These are phyloP conservation scores for Bassia scoparia DNA, from an alignment of 148 eudicot genomes.

Conservation along the genomic window DNA sequence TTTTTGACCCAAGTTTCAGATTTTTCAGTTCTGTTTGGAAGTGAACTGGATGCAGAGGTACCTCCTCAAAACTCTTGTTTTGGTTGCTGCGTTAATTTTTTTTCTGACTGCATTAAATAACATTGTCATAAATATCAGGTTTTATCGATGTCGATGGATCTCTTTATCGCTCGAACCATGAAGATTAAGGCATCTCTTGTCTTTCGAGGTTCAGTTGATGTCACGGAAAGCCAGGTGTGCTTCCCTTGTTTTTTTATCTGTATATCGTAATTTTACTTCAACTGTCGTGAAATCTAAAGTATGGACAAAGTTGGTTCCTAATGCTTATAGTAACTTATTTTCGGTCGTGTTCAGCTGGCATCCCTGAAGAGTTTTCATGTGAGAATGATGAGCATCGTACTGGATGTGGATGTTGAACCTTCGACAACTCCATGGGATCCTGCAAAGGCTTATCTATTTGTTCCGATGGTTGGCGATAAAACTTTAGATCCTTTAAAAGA, in stretches of 20 bases:
- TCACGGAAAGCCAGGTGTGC: constrained; percentile 70
- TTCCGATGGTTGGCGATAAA: constrained; percentile 58
- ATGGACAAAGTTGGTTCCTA: not conserved
- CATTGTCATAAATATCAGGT: constrained; percentile 42
- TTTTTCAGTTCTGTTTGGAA: constrained; percentile 83
- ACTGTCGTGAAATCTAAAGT: not conserved
- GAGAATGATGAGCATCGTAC: constrained; percentile 92
- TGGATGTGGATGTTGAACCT: constrained; percentile 96
- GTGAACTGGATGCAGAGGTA: constrained; percentile 99
- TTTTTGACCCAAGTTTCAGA: constrained; percentile 76
- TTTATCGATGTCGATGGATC: constrained; percentile 98
- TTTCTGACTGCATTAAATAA: constrained; percentile 8
- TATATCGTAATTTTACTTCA: not conserved
- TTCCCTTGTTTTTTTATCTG: constrained; percentile 11
- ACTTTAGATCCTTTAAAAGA: constrained; percentile 51
- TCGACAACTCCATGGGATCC: constrained; percentile 98
- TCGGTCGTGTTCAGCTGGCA: constrained; percentile 54
- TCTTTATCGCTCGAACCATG: constrained; percentile 93
- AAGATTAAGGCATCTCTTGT: constrained; percentile 76
- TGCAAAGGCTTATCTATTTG: constrained; percentile 92
- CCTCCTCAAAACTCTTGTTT: not conserved
- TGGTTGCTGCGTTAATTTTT: not conserved
- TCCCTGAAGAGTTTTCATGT: constrained; percentile 93
- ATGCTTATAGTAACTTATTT: constrained; percentile 11
- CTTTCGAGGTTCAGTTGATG: constrained; percentile 60